Percentiles rank a stretch among this genome's conserved stretches.
Evolutionary conservation across 768 basidiomycete genomes (phyloP).

Genomic region (Boletus sp.): DNA sequence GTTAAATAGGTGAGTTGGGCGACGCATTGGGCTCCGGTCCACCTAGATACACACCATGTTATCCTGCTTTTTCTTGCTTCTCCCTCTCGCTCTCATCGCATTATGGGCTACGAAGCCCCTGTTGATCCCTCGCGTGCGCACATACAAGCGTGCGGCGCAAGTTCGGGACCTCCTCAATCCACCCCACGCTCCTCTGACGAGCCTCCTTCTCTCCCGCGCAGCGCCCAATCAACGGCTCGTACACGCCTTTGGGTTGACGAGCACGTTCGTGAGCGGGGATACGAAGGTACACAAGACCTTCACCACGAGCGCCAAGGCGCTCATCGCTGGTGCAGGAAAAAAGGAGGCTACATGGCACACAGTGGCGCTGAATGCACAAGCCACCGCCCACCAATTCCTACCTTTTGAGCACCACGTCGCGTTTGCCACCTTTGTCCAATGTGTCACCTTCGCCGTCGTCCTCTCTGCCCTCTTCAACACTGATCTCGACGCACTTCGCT

Average conservation of each 20-base stretch:
- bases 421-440: constrained; percentile 43
- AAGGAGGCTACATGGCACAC: constrained; percentile 13
- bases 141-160: not conserved
- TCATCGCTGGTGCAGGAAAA: constrained; percentile 11
- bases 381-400: constrained; percentile 13
- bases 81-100: not conserved
- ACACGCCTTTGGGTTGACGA: constrained; percentile 35
- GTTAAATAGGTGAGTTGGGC: constrained; percentile 11
- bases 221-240: constrained; percentile 25
- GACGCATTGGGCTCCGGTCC: not conserved
- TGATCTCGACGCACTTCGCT: constrained; percentile 28
- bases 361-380: constrained; percentile 15
- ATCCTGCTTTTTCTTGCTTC: not conserved
- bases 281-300: constrained; percentile 28
- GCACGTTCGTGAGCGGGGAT: constrained; percentile 51
- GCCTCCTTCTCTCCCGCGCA: constrained; percentile 19
- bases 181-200: not conserved
- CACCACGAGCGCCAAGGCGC: constrained; percentile 19
- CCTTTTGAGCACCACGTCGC: constrained; percentile 1
- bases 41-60: constrained; percentile 3
- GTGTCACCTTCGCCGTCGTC: constrained; percentile 42
- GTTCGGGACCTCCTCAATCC: constrained; percentile 20
- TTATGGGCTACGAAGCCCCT: not conserved
- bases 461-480: constrained; percentile 41
- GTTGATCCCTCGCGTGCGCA: constrained; percentile 3